Evolutionary conservation across 148 eudicot species (phyloP).

Genomic region (Rhododendron kiyosumense): DNA sequence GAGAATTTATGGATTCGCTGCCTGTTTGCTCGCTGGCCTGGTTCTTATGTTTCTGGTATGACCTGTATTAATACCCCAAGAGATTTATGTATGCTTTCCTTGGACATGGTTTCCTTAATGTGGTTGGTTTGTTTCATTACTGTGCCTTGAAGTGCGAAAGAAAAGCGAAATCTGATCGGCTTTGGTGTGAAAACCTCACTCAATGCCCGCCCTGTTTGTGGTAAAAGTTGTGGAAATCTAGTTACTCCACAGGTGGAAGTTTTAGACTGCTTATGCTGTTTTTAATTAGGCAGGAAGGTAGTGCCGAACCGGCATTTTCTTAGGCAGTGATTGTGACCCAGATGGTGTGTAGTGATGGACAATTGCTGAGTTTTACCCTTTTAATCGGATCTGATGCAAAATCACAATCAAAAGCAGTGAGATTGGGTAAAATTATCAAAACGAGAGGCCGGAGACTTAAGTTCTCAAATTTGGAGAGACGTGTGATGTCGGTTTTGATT

Average conservation of each 20-base stretch:
- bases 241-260: neutral
- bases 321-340: neutral
- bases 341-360: neutral
- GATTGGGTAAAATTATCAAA: neutral
- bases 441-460: neutral
- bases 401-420: neutral
- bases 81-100: neutral
- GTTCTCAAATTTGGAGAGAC: neutral
- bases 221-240: neutral
- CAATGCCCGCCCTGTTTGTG: neutral
- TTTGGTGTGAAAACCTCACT: neutral
- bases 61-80: neutral
- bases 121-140: neutral
- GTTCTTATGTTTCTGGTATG: slow-evolving; percentile 17
- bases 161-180: neutral
- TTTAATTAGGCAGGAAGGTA: neutral
- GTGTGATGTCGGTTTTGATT: neutral
- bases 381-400: neutral
- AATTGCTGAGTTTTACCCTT: neutral
- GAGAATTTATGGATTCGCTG: slow-evolving; percentile 21
- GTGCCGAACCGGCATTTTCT: neutral
- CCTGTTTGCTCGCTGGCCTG: slow-evolving; percentile 15
- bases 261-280: neutral
- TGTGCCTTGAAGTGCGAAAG: neutral
- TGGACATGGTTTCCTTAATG: neutral